Conservation (phyloP, 176 grass and related monocot species). For the Tillandsia leiboldiana region DNA sequence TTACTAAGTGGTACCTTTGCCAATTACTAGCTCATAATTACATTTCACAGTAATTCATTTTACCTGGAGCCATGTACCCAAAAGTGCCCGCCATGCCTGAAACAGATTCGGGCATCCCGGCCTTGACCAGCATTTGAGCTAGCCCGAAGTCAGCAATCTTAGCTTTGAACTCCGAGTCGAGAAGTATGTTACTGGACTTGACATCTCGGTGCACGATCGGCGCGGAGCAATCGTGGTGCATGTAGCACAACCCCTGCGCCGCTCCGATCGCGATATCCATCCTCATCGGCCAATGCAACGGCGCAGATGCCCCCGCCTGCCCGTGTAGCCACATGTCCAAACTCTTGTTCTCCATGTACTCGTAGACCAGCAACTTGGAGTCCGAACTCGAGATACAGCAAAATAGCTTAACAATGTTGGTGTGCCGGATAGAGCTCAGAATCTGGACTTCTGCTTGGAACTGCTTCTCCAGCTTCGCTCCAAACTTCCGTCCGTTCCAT, state of each 20-base stretch:
- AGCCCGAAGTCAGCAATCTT: conserved; percentile 70
- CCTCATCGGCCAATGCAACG: conserved; percentile 49
- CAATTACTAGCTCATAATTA: not conserved
- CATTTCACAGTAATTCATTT: too few relatives aligned
- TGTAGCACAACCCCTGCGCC: conserved; percentile 41
- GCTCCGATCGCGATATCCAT: conserved; percentile 48
- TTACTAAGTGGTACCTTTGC: not conserved
- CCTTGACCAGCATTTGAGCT: conserved; percentile 33
- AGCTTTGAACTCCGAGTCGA: conserved; percentile 35
- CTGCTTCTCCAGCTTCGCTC: conserved; percentile 23
- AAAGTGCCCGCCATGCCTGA: conserved; percentile 41
- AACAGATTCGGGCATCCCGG: conserved; percentile 29
- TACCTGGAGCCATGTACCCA: conserved; percentile 73
- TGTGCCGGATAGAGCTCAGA: conserved; percentile 44
- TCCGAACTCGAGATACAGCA: conserved; percentile 38
- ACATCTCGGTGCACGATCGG: conserved; percentile 55
- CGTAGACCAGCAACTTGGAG: conserved; percentile 49
- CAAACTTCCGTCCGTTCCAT: conserved; percentile 16
- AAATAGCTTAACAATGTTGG: conserved; percentile 52
- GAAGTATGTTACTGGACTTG: conserved; percentile 74
- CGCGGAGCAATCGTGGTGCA: conserved; percentile 41
- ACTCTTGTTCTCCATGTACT: conserved; percentile 70
- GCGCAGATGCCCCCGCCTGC: not conserved
- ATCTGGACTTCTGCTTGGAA: conserved; percentile 47
- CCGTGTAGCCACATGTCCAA: conserved; percentile 42